Evolutionary conservation across 2,329 filamentous ascomycete species (phyloP).

Genomic region (Xylariaceae sp.): DNA sequence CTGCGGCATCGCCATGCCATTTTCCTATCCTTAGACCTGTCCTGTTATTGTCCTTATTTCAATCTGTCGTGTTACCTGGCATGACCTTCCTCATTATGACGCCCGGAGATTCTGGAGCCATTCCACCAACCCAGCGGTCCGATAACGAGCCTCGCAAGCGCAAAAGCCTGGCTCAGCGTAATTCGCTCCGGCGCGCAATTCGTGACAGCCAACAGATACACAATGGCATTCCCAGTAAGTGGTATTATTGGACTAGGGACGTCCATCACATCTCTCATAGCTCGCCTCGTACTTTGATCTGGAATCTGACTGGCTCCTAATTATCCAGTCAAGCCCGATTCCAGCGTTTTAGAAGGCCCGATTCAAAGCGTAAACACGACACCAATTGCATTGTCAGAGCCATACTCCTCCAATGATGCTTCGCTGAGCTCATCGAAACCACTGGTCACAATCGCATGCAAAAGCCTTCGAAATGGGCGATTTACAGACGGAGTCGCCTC

Average conservation of each 20-base stretch:
- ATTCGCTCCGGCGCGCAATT: constrained; percentile 14
- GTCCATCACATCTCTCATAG: neutral
- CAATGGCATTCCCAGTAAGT: no score
- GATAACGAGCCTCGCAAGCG: neutral
- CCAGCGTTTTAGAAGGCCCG: neutral
- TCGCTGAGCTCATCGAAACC: neutral
- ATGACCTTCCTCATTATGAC: no score
- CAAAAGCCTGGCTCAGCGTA: constrained; percentile 7
- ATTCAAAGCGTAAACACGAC: no score
- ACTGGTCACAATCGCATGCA: neutral
- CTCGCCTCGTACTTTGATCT: neutral
- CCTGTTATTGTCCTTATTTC: no score
- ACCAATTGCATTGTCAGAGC: no score
- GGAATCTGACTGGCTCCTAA: no score
- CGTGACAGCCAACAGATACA: constrained; percentile 5
- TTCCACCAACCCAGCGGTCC: neutral
- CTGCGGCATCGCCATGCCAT: no score
- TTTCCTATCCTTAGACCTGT: no score
- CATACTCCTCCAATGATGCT: neutral
- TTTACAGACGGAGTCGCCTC: neutral
- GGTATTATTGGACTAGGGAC: neutral
- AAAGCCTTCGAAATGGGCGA: neutral
- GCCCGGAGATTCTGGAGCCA: no score
- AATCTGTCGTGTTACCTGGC: no score
- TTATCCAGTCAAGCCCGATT: no score